These are phyloP conservation scores for Metarhizium robertsii DNA, from an alignment of 2,329 filamentous ascomycete species.

Conservation along the genomic window DNA sequence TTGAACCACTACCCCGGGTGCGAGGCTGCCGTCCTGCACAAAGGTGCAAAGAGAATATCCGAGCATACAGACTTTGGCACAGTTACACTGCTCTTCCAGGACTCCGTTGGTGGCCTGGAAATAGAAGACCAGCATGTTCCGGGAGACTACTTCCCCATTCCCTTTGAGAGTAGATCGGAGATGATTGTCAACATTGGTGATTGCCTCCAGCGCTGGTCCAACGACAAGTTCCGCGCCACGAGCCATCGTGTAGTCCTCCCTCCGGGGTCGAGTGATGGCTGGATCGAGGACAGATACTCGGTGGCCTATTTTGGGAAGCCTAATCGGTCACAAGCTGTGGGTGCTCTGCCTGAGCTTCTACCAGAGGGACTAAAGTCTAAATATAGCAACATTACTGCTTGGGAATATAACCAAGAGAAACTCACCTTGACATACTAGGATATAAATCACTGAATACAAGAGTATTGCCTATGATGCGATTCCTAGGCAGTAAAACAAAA, in stretches of 20 bases:
- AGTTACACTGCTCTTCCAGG: conserved; percentile 22
- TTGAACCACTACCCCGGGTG: conserved; percentile 43
- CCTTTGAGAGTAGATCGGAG: conserved; percentile 14
- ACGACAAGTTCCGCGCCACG: conserved; percentile 22
- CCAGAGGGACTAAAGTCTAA: not conserved
- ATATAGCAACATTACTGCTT: not conserved
- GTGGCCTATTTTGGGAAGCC: conserved; percentile 15
- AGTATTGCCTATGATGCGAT: too few relatives aligned
- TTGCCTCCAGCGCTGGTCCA: conserved; percentile 28
- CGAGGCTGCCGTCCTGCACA: conserved; percentile 17
- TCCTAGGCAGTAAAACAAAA: too few relatives aligned
- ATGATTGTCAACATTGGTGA: conserved; percentile 32
- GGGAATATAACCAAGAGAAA: not conserved
- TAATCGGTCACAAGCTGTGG: not conserved
- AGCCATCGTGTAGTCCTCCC: conserved; percentile 24
- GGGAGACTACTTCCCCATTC: conserved; percentile 16
- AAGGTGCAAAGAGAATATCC: conserved; percentile 19
- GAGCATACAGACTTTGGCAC: conserved; percentile 25
- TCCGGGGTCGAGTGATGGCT: conserved; percentile 9
- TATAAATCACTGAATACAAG: too few relatives aligned
- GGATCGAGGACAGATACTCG: conserved; percentile 18
- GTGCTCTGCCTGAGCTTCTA: not conserved
- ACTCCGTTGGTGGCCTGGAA: conserved; percentile 18
- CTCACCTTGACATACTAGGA: not conserved
- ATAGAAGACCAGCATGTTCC: conserved; percentile 17